Evolutionary conservation across 331 rosid species (phyloP), one percentile per base, ranked within the genome.

Genomic region (Saraca asoca): DNA sequence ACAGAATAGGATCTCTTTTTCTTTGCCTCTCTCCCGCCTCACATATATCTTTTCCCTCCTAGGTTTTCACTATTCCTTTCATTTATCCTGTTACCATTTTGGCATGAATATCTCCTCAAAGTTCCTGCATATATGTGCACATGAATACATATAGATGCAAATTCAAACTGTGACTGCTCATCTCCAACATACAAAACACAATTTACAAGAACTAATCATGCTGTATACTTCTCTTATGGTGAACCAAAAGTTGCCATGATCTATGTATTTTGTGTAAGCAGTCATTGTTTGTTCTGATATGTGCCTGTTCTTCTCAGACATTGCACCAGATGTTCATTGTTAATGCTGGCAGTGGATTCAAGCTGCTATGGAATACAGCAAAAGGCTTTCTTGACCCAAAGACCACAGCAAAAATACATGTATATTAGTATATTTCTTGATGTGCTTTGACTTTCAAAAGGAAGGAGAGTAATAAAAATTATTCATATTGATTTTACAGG

Each of bases 341-440:
- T 50, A 94, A 94, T 83, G 98, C 98, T 58, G 95, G 96, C 57
- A 85, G 75, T 46, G 98, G 97, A 58, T 94, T 94, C 85, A 94
- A 83, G 81, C 75, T 90, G 41, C 72, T 94, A 55, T 94, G 98
- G 97, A 86, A 68, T 58, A 86, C 98, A 20, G 95, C 86, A 72
- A 90, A 79, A 83, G 71, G 90, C 46, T 94, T 94, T 81, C 96
- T 94, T 80, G 97, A 90, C 80, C 96, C 97, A 18, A 94, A 78
- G 85, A 94, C 98, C 69, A 90, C 96, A 42, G 76, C 90, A 56
- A 94, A 94, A 87, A 94, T 94, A 80, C 84, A 86, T 69, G 98
- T 94, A 79, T 12, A 64, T 59, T 64, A 58, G 19, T 54, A 35
- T 51, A 15, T 62, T 35, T 53, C 18, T 64, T 58, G 46, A 17